Evolutionary conservation across 1,284 basidiomycete genomes (phyloP).

Genomic region (Erythrobasidium hasegawianum): DNA sequence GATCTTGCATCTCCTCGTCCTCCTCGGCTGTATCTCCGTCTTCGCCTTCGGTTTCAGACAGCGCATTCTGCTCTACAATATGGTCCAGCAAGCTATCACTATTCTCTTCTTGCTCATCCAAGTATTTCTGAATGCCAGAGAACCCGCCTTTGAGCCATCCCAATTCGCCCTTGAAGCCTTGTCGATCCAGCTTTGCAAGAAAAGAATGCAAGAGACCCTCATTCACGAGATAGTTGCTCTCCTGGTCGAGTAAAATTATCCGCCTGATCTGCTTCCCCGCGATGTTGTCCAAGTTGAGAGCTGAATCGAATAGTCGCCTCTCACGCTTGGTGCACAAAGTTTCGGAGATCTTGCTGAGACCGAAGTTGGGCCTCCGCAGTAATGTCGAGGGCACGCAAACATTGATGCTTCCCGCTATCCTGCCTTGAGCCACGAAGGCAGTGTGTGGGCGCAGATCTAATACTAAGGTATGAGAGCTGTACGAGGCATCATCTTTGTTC

Average conservation of each 20-base stretch:
- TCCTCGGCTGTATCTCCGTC: slow-evolving; percentile 32
- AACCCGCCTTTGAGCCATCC: slow-evolving; percentile 74
- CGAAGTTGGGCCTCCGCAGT: slow-evolving; percentile 79
- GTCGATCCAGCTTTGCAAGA: slow-evolving; percentile 74
- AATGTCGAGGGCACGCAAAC: slow-evolving; percentile 91
- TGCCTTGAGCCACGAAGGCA: slow-evolving; percentile 59
- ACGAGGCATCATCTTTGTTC: neutral
- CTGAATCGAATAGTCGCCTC: slow-evolving; percentile 2
- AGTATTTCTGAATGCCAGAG: slow-evolving; percentile 5
- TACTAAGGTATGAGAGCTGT: slow-evolving; percentile 53
- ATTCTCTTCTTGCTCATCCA: neutral
- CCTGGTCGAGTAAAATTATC: slow-evolving; percentile 79
- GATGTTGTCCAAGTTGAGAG: neutral
- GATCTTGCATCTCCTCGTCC: slow-evolving; percentile 51
- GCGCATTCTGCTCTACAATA: slow-evolving; percentile 3
- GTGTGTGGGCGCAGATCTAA: slow-evolving; percentile 86
- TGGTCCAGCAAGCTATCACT: neutral
- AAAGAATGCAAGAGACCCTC: slow-evolving; percentile 70
- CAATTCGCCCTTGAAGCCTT: slow-evolving; percentile 64
- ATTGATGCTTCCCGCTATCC: slow-evolving; percentile 70
- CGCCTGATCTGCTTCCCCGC: slow-evolving; percentile 53
- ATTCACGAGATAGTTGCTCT: slow-evolving; percentile 60
- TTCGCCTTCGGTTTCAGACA: slow-evolving; percentile 52
- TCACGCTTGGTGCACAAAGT: slow-evolving; percentile 66
- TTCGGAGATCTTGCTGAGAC: slow-evolving; percentile 64